A percentile compares a stretch with the other conserved stretches of the same genome.
Conservation (phyloP, 225 moss, liverwort and hornwort species). For the Marchantia polymorpha region DNA sequence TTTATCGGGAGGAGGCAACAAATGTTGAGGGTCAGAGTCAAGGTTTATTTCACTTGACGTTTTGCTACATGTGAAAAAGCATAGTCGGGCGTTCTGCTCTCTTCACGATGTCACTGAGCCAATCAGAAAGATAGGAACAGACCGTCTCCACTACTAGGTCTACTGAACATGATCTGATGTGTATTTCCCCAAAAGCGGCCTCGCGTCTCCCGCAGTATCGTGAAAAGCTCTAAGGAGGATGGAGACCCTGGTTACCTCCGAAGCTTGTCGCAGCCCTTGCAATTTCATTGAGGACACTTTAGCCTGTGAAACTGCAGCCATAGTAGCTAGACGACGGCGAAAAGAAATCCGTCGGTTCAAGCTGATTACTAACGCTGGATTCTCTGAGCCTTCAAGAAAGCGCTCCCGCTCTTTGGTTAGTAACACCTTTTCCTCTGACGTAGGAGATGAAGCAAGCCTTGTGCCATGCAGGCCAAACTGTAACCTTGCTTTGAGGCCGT, state of each 20-base stretch:
- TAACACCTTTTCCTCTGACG: constrained; percentile 26
- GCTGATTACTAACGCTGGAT: constrained; percentile 43
- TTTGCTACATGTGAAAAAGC: too few relatives aligned
- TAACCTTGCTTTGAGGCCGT: constrained; percentile 27
- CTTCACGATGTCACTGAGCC: too few relatives aligned
- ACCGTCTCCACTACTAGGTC: too few relatives aligned
- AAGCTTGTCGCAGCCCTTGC: constrained; percentile 37
- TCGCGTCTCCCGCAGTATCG: not conserved
- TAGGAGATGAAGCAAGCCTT: constrained; percentile 25
- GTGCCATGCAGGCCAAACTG: constrained; percentile 26
- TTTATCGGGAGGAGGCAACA: too few relatives aligned
- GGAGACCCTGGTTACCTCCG: constrained; percentile 58
- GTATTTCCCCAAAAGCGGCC: not conserved
- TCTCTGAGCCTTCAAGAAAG: constrained; percentile 67
- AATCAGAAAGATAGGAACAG: too few relatives aligned
- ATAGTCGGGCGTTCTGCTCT: too few relatives aligned
- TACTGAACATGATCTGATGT: too few relatives aligned
- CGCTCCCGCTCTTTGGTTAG: constrained; percentile 56
- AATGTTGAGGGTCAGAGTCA: too few relatives aligned
- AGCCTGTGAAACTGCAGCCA: constrained; percentile 42
- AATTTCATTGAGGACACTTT: constrained; percentile 50
- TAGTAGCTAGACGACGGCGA: constrained; percentile 60
- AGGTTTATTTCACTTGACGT: too few relatives aligned
- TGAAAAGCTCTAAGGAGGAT: constrained; percentile 18
- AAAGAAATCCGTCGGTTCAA: constrained; percentile 75